A percentile compares a stretch with the other conserved stretches of the same genome.
These are phyloP conservation scores for Ochetophila trinervis DNA, from an alignment of 306 rosid genomes.

Conservation along the genomic window DNA sequence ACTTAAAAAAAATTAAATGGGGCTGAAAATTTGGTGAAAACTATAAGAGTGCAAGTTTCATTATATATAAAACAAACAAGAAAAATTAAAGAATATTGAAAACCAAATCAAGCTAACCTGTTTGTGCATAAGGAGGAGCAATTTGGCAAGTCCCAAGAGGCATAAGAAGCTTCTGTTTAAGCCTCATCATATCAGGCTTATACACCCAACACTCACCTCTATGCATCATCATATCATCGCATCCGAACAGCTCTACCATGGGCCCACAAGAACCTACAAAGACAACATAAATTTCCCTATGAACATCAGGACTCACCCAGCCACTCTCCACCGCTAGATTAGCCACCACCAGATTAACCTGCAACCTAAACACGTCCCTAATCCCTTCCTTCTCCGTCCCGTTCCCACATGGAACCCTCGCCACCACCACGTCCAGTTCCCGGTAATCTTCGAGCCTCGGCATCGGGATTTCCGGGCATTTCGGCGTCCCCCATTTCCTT, in stretches of 20 bases:
- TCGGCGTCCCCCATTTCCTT: slow-evolving; percentile 29
- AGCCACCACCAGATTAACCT: slow-evolving; percentile 80
- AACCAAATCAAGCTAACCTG: slow-evolving; percentile 40
- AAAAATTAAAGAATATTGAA: not conserved
- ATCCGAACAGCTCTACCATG: slow-evolving; percentile 80
- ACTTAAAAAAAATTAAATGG: too few species aligned
- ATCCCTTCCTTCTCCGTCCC: slow-evolving; percentile 16
- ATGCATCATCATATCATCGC: slow-evolving; percentile 63
- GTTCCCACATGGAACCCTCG: slow-evolving; percentile 52
- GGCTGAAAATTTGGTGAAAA: too few species aligned
- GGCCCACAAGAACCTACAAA: slow-evolving; percentile 73
- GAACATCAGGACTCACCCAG: slow-evolving; percentile 31
- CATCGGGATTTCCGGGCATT: slow-evolving; percentile 63
- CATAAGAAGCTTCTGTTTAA: slow-evolving; percentile 62
- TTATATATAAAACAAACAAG: too few species aligned
- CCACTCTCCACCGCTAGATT: slow-evolving; percentile 51
- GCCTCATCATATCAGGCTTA: slow-evolving; percentile 52
- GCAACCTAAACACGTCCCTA: slow-evolving; percentile 63
- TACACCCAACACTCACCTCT: slow-evolving; percentile 49
- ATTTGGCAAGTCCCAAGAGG: slow-evolving; percentile 77
- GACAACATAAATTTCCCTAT: slow-evolving; percentile 52
- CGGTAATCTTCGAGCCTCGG: slow-evolving; percentile 32
- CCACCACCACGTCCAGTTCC: slow-evolving; percentile 56
- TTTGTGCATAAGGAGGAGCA: slow-evolving; percentile 52
- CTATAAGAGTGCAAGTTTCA: too few species aligned